Evolutionary conservation across 208 protist species (phyloP), one percentile per base, ranked within the genome.

Genomic region (Acanthamoeba sp.): DNA sequence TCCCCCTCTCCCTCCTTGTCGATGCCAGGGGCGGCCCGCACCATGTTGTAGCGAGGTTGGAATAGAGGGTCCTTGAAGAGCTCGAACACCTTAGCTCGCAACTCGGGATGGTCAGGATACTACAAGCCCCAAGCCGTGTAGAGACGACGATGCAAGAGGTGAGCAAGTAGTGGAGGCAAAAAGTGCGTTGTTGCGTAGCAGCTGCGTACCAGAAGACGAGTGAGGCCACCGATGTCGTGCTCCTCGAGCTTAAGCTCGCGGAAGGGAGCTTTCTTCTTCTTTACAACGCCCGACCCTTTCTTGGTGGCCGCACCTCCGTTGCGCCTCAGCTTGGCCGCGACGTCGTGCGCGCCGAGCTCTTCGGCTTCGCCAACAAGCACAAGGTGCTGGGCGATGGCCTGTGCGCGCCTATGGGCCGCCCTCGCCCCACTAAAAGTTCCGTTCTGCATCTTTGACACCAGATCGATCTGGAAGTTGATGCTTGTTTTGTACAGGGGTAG

Each of bases 51-150:
- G 50, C 84, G 62, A 45, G 69, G 59, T 42, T 59, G 40, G 40
- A 94, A 95, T 10, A 95, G 45, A 62, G 90, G 91, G 29, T 95
- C 95, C 38, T 93, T 94, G 20, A 95, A 76, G 27, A 59, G 34
- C 7, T 95, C 95, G 9, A 89, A 50, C 0, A 95, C 29, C 24
- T 36, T 66, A 20, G 59, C 42, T 6, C 85, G 34, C 27, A 57
- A 42, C 34, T 84, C 62, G 9, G 2, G 20, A 32, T 90, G 84
- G 52, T 90, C 52, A 24, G 27, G 84, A 45, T 71, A 90, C 84
- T 90, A 34, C 69, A 42, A 24, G 69, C 69, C 7, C 36, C 69
- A 42, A 45, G n/a, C n/a, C n/a, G n/a, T n/a, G n/a, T n/a, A n/a
- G n/a, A n/a, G n/a, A n/a, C n/a, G n/a, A n/a, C n/a, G n/a, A n/a